phyloP scores from a whole-genome alignment of 148 eudicot genomes.

The Camellia japonica region DNA sequence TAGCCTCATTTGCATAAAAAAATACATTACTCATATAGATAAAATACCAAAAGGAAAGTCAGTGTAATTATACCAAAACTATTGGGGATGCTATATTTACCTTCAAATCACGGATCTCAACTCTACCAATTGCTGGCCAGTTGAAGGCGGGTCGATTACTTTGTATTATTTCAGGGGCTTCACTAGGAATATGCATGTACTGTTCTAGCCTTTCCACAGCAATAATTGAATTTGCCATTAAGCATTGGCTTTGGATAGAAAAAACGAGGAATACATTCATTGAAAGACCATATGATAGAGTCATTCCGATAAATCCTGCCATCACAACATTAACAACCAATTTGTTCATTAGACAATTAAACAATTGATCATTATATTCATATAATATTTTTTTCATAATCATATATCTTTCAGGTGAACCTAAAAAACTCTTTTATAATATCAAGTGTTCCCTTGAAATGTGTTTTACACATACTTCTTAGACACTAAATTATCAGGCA shows the following conservation, averaged over 20 bases:
- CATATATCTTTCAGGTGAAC: neutral
- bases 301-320: slow-evolving; percentile 89
- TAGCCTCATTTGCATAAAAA: too few relatives aligned
- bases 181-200: slow-evolving; percentile 78
- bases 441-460: neutral
- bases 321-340: neutral
- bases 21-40: too few relatives aligned
- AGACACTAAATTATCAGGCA: too few relatives aligned
- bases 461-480: too few relatives aligned
- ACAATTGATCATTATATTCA: neutral
- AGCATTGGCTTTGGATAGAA: slow-evolving; percentile 74
- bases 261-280: slow-evolving; percentile 55
- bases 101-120: slow-evolving; percentile 69
- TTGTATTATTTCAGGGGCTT: slow-evolving; percentile 70
- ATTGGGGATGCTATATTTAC: slow-evolving; percentile 22
- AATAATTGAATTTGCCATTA: slow-evolving; percentile 59
- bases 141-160: slow-evolving; percentile 56
- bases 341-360: slow-evolving; percentile 34
- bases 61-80: too few relatives aligned
- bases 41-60: too few relatives aligned
- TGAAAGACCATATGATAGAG: slow-evolving; percentile 84
- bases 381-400: too few relatives aligned
- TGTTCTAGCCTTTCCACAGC: slow-evolving; percentile 81
- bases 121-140: slow-evolving; percentile 76
- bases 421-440: neutral